Percentiles rank a stretch among this genome's conserved stretches.
These are phyloP conservation scores for Trichoderma gamsii DNA, from an alignment of 495 filamentous ascomycete genomes.

Conservation along the genomic window DNA sequence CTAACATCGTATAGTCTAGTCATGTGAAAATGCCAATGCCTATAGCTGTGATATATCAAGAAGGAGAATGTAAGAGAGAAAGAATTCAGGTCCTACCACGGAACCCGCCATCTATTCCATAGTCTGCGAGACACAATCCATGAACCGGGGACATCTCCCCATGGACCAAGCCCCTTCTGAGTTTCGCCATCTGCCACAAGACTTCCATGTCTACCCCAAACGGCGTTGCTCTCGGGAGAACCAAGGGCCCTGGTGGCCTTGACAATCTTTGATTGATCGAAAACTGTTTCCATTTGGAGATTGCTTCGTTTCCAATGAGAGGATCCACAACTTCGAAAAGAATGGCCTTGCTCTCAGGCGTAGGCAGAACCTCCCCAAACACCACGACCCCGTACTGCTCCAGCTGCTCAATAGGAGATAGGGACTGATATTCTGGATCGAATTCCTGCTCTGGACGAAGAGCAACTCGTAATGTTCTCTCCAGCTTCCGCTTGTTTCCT, in stretches of 20 bases:
- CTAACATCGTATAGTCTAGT: too few species aligned
- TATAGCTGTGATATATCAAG: neutral
- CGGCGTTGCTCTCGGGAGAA: neutral
- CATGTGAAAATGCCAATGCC: neutral
- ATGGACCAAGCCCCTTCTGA: neutral
- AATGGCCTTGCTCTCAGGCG: neutral
- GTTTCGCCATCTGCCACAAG: slow-evolving; percentile 6
- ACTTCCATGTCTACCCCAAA: slow-evolving; percentile 7
- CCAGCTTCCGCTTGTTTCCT: neutral
- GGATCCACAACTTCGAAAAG: slow-evolving; percentile 1
- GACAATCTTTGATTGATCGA: neutral
- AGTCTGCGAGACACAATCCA: slow-evolving; percentile 5
- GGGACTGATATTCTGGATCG: neutral
- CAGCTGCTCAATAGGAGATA: neutral
- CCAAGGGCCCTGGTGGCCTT: neutral
- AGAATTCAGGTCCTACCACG: neutral
- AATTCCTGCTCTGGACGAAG: neutral
- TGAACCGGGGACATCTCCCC: neutral
- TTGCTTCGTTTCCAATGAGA: neutral
- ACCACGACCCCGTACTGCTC: neutral
- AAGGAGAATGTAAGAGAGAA: neutral
- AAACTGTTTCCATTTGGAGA: slow-evolving; percentile 4
- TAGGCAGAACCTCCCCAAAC: neutral
- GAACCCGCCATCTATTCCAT: slow-evolving; percentile 4
- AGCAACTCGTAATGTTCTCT: neutral